Percentiles rank a stretch among this genome's conserved stretches.
phyloP scores from a whole-genome alignment of 2,329 filamentous ascomycete genomes.

The Claviceps maximensis region DNA sequence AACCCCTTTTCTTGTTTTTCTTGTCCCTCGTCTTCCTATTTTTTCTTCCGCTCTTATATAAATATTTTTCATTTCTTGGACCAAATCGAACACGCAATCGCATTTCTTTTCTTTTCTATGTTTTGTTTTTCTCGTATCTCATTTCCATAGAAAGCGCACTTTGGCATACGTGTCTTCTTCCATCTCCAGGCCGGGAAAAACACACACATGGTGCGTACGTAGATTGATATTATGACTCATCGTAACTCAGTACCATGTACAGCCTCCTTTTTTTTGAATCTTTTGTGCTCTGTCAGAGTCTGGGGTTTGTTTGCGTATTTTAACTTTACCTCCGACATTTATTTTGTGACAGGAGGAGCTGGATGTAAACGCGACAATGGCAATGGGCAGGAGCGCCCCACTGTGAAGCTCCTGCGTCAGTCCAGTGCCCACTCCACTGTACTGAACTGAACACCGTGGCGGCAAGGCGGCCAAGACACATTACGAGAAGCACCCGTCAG shows the following conservation, averaged over 20 bases:
- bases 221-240: too few relatives aligned
- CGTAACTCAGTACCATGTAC: too few relatives aligned
- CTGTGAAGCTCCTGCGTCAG: background rate
- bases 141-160: background rate
- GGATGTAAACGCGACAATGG: too few relatives aligned
- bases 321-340: too few relatives aligned
- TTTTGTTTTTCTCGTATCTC: too few relatives aligned
- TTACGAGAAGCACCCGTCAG: background rate
- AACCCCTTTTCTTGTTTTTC: background rate
- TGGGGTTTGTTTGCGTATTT: too few relatives aligned
- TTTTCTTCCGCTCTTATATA: background rate
- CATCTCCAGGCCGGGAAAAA: background rate
- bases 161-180: background rate
- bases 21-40: background rate
- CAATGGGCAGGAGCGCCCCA: background rate
- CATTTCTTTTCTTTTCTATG: background rate
- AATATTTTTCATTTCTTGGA: background rate
- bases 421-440: background rate
- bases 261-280: too few relatives aligned
- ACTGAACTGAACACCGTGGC: constrained; percentile 21
- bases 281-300: too few relatives aligned
- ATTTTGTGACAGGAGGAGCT: too few relatives aligned
- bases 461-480: constrained; percentile 6
- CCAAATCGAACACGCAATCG: too few relatives aligned
- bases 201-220: background rate